phyloP scores from a whole-genome alignment of 176 grass and related monocot genomes.

The Puccinellia tenuiflora region DNA sequence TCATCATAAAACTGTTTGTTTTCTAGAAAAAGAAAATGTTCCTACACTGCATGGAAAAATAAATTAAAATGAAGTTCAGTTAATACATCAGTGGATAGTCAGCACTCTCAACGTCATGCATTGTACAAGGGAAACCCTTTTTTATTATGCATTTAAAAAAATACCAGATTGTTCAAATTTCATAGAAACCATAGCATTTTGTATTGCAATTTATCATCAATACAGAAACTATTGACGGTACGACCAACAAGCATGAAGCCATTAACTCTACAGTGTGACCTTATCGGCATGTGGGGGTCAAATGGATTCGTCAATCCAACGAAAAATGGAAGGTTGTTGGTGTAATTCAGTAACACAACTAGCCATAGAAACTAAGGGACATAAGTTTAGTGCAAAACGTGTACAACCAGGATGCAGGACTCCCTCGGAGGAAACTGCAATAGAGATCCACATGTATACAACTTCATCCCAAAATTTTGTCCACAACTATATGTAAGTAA shows the following conservation, averaged over 20 bases:
- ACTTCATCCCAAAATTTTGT: background rate
- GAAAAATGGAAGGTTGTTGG: background rate
- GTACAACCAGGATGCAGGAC: background rate
- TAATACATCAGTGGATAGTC: background rate
- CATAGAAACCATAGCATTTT: background rate
- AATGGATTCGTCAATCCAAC: constrained; percentile 4
- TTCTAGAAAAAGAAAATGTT: background rate
- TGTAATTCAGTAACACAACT: background rate
- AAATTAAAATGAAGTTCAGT: background rate
- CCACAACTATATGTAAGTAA: background rate
- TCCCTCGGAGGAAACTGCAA: background rate
- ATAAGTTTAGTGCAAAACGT: background rate
- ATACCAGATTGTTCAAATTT: background rate
- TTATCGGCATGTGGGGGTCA: background rate
- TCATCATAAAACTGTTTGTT: background rate
- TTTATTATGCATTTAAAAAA: background rate
- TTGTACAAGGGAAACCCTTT: background rate
- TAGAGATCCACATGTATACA: background rate
- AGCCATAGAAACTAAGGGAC: background rate
- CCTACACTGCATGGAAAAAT: background rate
- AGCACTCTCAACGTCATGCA: background rate
- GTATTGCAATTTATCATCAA: background rate
- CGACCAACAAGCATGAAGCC: background rate
- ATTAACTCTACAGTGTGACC: background rate
- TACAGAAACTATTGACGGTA: background rate